Conservation (phyloP, 2,329 filamentous ascomycete species). For the Aureobasidium sp. region DNA sequence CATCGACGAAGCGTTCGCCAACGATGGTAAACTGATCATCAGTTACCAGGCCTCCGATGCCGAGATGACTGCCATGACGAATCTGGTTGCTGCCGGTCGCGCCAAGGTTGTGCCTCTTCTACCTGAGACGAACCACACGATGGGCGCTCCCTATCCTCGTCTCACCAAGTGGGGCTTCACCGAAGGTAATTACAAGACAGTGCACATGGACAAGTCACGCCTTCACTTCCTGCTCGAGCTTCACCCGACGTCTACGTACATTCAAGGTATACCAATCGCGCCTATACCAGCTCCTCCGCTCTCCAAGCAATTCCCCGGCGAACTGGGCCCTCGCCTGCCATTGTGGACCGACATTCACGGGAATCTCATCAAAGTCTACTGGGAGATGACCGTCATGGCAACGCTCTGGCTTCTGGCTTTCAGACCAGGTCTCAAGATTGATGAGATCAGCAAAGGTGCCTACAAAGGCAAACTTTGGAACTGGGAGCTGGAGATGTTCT, state of each 20-base stretch:
- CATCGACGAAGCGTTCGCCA: conserved; percentile 48
- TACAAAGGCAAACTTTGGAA: conserved; percentile 51
- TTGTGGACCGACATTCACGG: conserved; percentile 66
- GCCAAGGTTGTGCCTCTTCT: conserved; percentile 46
- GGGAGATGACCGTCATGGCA: conserved; percentile 55
- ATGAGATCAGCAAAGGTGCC: conserved; percentile 35
- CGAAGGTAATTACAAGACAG: conserved; percentile 61
- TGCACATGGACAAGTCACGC: conserved; percentile 56
- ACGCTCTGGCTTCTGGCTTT: conserved; percentile 55
- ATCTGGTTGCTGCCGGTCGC: conserved; percentile 52
- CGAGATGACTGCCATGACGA: conserved; percentile 56
- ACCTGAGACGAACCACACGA: conserved; percentile 45
- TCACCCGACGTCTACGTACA: conserved; percentile 49
- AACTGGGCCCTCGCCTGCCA: conserved; percentile 45
- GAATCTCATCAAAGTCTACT: conserved; percentile 48
- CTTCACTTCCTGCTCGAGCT: conserved; percentile 56
- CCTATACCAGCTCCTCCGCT: conserved; percentile 20
- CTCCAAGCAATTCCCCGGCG: conserved; percentile 17
- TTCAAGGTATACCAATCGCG: conserved; percentile 9
- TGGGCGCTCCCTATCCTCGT: conserved; percentile 31
- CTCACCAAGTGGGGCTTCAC: conserved; percentile 58
- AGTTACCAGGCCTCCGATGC: conserved; percentile 54
- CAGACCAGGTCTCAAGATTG: conserved; percentile 43
- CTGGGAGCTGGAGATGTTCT: conserved; percentile 52
- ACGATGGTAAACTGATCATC: conserved; percentile 34